Evolutionary conservation across 73 alveolate species (phyloP).

Genomic region (Tetrahymena elliotti): DNA sequence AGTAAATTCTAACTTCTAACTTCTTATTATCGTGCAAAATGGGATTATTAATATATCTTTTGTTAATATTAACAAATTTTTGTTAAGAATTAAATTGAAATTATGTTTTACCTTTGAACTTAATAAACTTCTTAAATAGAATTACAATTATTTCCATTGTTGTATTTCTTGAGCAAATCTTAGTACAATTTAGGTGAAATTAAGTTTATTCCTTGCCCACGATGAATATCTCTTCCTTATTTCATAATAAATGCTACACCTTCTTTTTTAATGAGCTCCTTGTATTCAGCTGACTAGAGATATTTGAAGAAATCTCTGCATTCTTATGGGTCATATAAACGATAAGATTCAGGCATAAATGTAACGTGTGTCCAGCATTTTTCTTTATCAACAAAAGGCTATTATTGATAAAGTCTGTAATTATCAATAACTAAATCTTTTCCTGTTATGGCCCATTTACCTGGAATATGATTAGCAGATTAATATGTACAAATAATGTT

Average conservation of each 20-base stretch:
- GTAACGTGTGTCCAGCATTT: constrained; percentile 13
- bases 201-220: constrained; percentile 28
- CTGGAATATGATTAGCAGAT: neutral
- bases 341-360: constrained; percentile 27
- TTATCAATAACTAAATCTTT: neutral
- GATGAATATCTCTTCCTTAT: constrained; percentile 34
- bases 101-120: constrained; percentile 4
- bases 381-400: neutral
- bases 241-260: constrained; percentile 30
- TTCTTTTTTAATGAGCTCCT: neutral
- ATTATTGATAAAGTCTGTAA: neutral
- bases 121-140: neutral
- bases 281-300: constrained; percentile 9
- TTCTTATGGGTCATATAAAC: constrained; percentile 1
- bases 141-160: constrained; percentile 24
- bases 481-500: neutral
- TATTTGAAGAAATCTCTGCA: constrained; percentile 14
- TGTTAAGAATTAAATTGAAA: neutral
- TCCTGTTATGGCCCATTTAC: neutral
- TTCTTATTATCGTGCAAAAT: constrained; percentile 2
- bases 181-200: neutral
- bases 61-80: neutral
- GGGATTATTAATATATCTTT: constrained; percentile 6
- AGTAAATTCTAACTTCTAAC: constrained; percentile 27
- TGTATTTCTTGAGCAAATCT: neutral